Percentiles rank a stretch among this genome's conserved stretches.
Conservation (phyloP, 345 rosid species). For the Eucalyptus fibrosa region DNA sequence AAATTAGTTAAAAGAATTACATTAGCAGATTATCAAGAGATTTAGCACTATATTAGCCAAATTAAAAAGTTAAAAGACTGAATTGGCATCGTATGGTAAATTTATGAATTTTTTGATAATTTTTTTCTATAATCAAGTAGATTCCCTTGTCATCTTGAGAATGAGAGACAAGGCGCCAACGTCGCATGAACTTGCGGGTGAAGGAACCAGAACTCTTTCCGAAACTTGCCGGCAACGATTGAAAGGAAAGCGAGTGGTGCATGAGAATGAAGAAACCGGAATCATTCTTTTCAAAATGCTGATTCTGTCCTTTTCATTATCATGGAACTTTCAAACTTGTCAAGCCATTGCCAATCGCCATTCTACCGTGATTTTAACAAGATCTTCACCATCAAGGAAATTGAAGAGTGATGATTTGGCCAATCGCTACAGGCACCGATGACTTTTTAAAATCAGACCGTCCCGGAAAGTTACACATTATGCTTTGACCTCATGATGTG, state of each 20-base stretch:
- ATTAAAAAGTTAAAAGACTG: background rate
- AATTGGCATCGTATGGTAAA: background rate
- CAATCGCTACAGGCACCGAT: background rate
- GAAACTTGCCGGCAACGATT: background rate
- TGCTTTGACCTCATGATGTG: background rate
- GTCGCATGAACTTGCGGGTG: background rate
- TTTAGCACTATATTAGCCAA: accelerated
- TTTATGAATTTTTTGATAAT: no score
- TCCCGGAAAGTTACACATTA: background rate
- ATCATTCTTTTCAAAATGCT: background rate
- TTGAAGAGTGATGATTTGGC: background rate
- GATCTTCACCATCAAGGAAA: background rate
- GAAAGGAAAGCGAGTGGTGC: background rate
- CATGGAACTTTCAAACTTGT: background rate
- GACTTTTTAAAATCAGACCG: background rate
- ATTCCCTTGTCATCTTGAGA: background rate
- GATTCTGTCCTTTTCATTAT: background rate
- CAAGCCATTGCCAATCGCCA: background rate
- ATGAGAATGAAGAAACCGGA: background rate
- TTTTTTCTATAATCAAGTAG: background rate
- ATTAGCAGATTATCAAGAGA: background rate
- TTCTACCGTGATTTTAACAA: no score
- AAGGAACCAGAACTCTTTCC: background rate
- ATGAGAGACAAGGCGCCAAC: background rate
- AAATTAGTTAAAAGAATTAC: no score